Percentiles rank a stretch among this genome's conserved stretches.
These are phyloP conservation scores for Carpinus viminea DNA, from an alignment of 306 rosid genomes.

Conservation along the genomic window DNA sequence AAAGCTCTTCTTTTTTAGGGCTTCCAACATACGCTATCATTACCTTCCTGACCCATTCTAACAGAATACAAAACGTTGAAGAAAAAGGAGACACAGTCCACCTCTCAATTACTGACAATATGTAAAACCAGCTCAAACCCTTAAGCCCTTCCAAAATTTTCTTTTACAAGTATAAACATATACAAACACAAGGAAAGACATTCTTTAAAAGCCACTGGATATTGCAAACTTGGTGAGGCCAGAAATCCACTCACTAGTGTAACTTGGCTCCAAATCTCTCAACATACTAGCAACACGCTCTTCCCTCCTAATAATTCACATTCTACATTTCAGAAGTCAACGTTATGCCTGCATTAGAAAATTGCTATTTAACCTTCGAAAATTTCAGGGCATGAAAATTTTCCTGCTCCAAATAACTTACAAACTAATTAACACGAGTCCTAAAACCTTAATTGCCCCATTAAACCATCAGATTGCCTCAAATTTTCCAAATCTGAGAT, in stretches of 20 bases:
- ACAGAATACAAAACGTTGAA: too few species aligned
- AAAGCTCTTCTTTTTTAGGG: too few species aligned
- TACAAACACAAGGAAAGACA: background rate
- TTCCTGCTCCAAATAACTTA: background rate
- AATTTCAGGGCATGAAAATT: too few species aligned
- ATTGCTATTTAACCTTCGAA: too few species aligned
- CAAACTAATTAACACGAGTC: background rate
- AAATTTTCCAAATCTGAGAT: background rate
- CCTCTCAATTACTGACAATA: background rate
- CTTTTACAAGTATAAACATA: background rate
- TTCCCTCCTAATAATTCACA: background rate
- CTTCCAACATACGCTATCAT: too few species aligned
- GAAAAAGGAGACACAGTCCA: too few species aligned
- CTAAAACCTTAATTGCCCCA: background rate
- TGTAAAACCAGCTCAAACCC: background rate
- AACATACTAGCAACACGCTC: background rate
- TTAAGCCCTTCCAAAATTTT: background rate
- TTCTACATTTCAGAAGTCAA: background rate
- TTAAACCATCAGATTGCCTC: background rate
- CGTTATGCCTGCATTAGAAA: too few species aligned
- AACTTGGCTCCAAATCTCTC: background rate
- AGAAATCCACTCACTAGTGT: background rate
- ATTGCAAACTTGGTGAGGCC: background rate
- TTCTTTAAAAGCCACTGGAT: background rate
- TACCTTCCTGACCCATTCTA: too few species aligned